These are phyloP conservation scores for Trametes pubescens DNA, from an alignment of 1,284 basidiomycete genomes.

Conservation along the genomic window DNA sequence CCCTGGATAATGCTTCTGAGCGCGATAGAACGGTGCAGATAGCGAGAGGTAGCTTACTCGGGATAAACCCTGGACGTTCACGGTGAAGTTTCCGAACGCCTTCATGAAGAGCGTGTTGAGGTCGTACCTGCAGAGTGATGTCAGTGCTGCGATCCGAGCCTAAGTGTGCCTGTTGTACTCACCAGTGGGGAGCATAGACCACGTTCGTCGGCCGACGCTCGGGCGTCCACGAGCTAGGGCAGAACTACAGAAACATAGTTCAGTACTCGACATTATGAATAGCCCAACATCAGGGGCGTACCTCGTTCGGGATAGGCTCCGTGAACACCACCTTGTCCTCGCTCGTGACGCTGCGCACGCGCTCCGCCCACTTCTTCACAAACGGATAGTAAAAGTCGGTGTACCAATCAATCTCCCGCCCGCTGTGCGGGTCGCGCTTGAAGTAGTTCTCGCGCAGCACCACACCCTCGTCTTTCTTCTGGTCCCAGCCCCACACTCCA, in stretches of 20 bases:
- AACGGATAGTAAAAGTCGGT: slow-evolving; percentile 89
- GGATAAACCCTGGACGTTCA: slow-evolving; percentile 91
- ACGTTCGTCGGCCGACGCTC: slow-evolving; percentile 74
- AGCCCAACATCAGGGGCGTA: slow-evolving; percentile 41
- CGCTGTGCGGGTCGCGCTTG: slow-evolving; percentile 67
- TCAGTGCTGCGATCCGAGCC: background rate
- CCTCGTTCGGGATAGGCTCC: slow-evolving; percentile 93
- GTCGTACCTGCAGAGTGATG: slow-evolving; percentile 77
- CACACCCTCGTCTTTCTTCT: slow-evolving; percentile 71
- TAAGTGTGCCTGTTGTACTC: slow-evolving; percentile 31
- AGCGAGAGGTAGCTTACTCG: slow-evolving; percentile 57
- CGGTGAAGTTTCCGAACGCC: slow-evolving; percentile 81
- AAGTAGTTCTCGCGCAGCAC: slow-evolving; percentile 92
- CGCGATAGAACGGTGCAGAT: background rate
- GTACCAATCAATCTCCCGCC: slow-evolving; percentile 82
- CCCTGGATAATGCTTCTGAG: slow-evolving; percentile 60
- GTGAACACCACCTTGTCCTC: slow-evolving; percentile 78
- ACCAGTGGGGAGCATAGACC: slow-evolving; percentile 94
- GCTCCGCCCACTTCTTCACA: slow-evolving; percentile 72
- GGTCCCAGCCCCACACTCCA: slow-evolving; percentile 94
- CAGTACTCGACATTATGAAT: background rate
- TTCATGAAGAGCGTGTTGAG: slow-evolving; percentile 87
- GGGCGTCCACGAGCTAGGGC: slow-evolving; percentile 77
- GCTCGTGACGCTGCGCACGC: slow-evolving; percentile 61
- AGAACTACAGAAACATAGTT: slow-evolving; percentile 60